These are phyloP conservation scores for Fusarium virguliforme DNA, from an alignment of 2,329 filamentous ascomycete genomes.

Conservation along the genomic window DNA sequence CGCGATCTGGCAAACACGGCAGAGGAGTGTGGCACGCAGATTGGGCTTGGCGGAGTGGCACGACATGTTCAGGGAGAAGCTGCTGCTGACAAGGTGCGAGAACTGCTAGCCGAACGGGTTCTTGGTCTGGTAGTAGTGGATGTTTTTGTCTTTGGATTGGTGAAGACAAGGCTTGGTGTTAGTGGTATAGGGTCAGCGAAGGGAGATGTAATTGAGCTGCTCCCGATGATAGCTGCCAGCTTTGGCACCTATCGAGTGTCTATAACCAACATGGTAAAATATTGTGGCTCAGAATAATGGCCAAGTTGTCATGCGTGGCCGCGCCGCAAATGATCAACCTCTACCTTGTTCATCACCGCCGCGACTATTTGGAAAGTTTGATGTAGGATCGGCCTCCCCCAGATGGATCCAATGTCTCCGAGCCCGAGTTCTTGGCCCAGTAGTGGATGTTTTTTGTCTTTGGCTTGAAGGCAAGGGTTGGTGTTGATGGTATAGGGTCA, in stretches of 20 bases:
- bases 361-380: not conserved
- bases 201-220: not conserved
- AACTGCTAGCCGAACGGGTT: not conserved
- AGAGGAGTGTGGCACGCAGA: not conserved
- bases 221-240: not conserved
- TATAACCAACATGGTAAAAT: not conserved
- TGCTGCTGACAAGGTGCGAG: constrained; percentile 5
- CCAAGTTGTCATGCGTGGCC: not conserved
- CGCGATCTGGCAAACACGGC: constrained; percentile 7
- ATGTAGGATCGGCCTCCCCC: not conserved
- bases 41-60: constrained; percentile 6
- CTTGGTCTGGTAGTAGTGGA: not conserved
- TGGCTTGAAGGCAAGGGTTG: not conserved
- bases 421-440: not conserved
- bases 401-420: too few relatives aligned
- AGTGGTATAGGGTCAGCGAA: not conserved
- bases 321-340: not conserved
- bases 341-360: not conserved
- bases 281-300: not conserved
- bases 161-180: too few relatives aligned
- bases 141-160: not conserved
- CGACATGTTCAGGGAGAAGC: constrained; percentile 6
- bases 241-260: not conserved
- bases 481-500: not conserved
- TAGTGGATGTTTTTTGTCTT: not conserved